Evolutionary conservation across 495 filamentous ascomycete genomes (phyloP), one percentile per base, ranked within the genome.

Genomic region (Podospora tetraspora): DNA sequence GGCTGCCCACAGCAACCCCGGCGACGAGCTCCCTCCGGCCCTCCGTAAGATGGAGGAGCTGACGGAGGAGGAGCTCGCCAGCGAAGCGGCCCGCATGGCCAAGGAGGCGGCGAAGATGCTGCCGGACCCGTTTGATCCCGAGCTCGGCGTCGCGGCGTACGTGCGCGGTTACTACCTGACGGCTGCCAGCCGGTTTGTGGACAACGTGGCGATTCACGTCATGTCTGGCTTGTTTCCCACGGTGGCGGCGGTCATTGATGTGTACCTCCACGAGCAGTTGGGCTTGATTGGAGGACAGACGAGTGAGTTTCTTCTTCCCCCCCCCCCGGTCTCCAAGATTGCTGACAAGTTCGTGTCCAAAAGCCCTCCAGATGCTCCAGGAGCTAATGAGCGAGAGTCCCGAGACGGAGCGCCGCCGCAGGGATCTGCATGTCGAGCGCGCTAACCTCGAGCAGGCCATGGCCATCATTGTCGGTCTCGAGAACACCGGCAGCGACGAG

Each of bases 101-200:
- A 73, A 75, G 32, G 66, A 82, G 2, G 68, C 81, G 7, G 69
- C 71, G 3, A 72, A 78, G 30, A 70, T 85, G 29, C 77, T 77
- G 1, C 76, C 76, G 7, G 84, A 87, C 71, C 74, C 77, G 4
- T 85, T 80, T 62, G 75, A 80, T 10, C 72, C 73, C 0, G 85
- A 87, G 63, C 71, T 87, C 1, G 74, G 74, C 13, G 80, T 86
- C 11, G 81, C 81, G 0, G 79, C 82, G 0, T 85, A 83, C 59
- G 80, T 86, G 13, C 70, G 84, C 0, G 85, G 81, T 0, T 86
- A 87, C 68, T 87, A 87, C 59, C 75, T 80, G 23, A 84, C 81
- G 3, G 82, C 84, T 1, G 80, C 80, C 1, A 70, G 78, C 24
- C 79, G 85, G 2, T 85, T 86, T 59, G 76, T 81, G 0, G 85